Evolutionary conservation across 805 yeast genomes (phyloP), one percentile per base, ranked within the genome.

Genomic region (Saccharomycopsis babjevae): DNA sequence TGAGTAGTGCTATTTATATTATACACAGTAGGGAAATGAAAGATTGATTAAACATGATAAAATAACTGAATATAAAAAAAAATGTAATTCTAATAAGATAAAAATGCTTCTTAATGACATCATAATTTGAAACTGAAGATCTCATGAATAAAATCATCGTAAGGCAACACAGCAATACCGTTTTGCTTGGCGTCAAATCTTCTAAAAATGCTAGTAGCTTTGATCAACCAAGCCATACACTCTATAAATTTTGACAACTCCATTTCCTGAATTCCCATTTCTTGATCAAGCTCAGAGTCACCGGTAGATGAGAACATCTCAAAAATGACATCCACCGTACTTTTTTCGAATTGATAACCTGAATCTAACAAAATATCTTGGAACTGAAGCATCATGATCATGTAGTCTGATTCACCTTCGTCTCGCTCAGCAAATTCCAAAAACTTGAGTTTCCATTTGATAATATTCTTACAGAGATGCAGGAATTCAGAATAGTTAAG

Each of bases 221-320:
- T 81, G 69, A 88, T 79, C 66, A 89, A 76, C 79, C 89, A 86
- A n/a, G 88, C 85, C 66, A 89, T 77, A 58, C 88, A 79, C 70
- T 89, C 96, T 32, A 89, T 89, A 72, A 89, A 89, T 70, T 83
- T 78, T 70, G 89, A 96, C 70, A 89, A 89, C 62, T 86, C 83
- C 72, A 89, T 69, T 34, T 57, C 54, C 61, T 74, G 76, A 60
- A 71, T 71, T 1, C 69, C 70, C 38, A 62, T 34, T 30, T 56
- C 39, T 22, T 61, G 57, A 43, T 68, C 69, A 15, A 65, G 59
- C 38, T 63, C 63, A 15, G 67, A 67, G 18, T 54, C 63, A 42
- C 55, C 55, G 8, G 43, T 18, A 20, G 59, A 30, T 1, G 61
- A 56, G 57, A 83, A 85, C 59, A 78, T 78, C 64, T 77, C 80